A percentile compares a stretch with the other conserved stretches of the same genome.
These are phyloP conservation scores for Fusarium buharicum DNA, from an alignment of 2,329 filamentous ascomycete species.

Conservation along the genomic window DNA sequence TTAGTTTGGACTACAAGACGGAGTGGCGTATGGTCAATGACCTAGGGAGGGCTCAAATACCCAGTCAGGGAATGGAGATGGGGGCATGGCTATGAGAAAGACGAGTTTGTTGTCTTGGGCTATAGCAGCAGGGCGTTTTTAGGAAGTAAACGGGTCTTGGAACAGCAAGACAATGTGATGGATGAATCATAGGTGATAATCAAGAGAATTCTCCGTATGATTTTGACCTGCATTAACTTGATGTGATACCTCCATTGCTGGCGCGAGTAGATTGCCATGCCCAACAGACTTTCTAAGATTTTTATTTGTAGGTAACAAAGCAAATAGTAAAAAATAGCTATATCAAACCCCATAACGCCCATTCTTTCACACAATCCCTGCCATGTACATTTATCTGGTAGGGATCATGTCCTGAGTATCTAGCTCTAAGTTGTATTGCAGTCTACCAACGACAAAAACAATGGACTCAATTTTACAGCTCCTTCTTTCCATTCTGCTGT, in stretches of 20 bases:
- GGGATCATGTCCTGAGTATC: neutral
- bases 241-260: neutral
- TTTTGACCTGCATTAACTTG: neutral
- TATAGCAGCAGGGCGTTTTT: constrained; percentile 42
- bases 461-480: constrained; percentile 29
- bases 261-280: too few species aligned
- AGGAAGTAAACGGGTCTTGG: constrained; percentile 32
- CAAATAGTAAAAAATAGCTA: neutral
- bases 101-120: constrained; percentile 35
- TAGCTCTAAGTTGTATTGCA: constrained; percentile 1
- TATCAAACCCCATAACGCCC: neutral
- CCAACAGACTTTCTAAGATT: too few species aligned
- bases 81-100: constrained; percentile 29
- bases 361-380: neutral
- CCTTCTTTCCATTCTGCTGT: constrained; percentile 48
- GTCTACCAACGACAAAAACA: neutral
- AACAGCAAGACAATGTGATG: constrained; percentile 18
- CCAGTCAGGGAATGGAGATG: constrained; percentile 24
- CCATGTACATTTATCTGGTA: neutral
- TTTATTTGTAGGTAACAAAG: neutral
- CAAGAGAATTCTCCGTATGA: constrained; percentile 14
- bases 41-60: constrained; percentile 35
- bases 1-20: constrained; percentile 41
- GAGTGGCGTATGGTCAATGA: constrained; percentile 38
- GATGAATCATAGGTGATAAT: constrained; percentile 30